Base-by-base conservation (phyloP, 208 protist genomes). In the Trypanosoma mega region DNA sequence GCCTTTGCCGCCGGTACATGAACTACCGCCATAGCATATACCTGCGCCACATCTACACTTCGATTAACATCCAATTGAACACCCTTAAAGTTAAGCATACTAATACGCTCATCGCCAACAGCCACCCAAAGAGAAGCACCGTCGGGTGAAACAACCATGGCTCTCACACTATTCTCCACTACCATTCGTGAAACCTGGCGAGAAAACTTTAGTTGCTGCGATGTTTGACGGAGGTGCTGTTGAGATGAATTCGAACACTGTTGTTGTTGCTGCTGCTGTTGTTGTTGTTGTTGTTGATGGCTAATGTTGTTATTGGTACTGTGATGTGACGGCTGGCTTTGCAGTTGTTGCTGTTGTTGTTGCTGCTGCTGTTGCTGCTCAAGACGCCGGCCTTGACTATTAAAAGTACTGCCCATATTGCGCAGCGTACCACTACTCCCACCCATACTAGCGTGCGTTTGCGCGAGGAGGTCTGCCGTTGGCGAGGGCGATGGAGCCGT, bases 21-120 rank as follows among this genome's bases (percentile, higher is more conserved):
- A 36, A 95, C 89, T 9, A 95, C 76, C 14, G 82, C 79, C 75
- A 95, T 85, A 47, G 81, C 82, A 76, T 90, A 65, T 43, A 95
- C 85, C 68, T 92, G 78, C n/a, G 75, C 78, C n/a, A 92, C 79
- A 53, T 64, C 55, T 36, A 95, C 24, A 2, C 69, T 76, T n/a
- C 78, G 66, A 9, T 48, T 74, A 41, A 74, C 62, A 26, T 76
- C 48, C 26, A 95, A 64, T 50, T 86, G 65, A 34, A 63, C 61
- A 27, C 80, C 80, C 39, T 77, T 71, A 36, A 94, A 69, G 46
- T 80, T 79, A 29, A 93, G 29, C 45, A 85, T 48, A 9, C 72
- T 72, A 34, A 92, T 67, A 1, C 81, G 76, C 56, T 91, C 83
- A 65, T 95, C 89, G 18, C 83, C 89, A 63, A 92, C 63, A 6